Evolutionary conservation across 1,139 yeast genomes (phyloP).

Genomic region (Hansenula sp.): DNA sequence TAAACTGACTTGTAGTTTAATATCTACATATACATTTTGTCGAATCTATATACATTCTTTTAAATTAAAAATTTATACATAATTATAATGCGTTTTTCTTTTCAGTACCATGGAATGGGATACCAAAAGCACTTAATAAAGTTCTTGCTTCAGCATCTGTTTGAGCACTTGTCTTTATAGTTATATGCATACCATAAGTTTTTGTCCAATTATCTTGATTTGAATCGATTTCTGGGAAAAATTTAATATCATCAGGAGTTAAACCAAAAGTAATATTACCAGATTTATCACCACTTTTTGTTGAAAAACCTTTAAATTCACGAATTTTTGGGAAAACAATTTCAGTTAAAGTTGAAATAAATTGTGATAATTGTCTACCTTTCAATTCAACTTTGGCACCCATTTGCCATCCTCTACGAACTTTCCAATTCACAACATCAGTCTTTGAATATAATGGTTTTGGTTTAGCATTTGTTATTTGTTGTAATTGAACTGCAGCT

Average conservation of each 20-base stretch:
- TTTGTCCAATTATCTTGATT: constrained; percentile 89
- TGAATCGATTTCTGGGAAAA: constrained; percentile 90
- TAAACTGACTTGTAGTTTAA: too few species aligned
- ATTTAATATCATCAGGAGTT: constrained; percentile 67
- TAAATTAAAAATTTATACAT: background rate
- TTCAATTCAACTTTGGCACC: constrained; percentile 81
- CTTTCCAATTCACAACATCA: constrained; percentile 83
- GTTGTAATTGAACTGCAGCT: constrained; percentile 80
- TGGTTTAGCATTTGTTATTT: constrained; percentile 89
- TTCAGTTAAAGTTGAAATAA: constrained; percentile 81
- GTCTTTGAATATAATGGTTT: constrained; percentile 66
- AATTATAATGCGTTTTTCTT: constrained; percentile 20
- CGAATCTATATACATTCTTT: background rate
- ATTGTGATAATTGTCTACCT: constrained; percentile 85
- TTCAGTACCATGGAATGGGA: constrained; percentile 66
- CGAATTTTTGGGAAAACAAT: constrained; percentile 90
- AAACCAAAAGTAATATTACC: constrained; percentile 90
- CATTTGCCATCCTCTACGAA: constrained; percentile 85
- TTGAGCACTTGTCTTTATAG: constrained; percentile 85
- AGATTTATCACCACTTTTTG: constrained; percentile 72
- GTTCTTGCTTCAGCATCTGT: constrained; percentile 91
- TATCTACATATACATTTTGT: too few species aligned
- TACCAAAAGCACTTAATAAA: constrained; percentile 74
- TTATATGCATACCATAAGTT: constrained; percentile 82
- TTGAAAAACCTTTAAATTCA: constrained; percentile 76